A percentile compares a stretch with the other conserved stretches of the same genome.
These are phyloP conservation scores for Colletotrichum chlorophyti DNA, from an alignment of 2,329 filamentous ascomycete species.

Conservation along the genomic window DNA sequence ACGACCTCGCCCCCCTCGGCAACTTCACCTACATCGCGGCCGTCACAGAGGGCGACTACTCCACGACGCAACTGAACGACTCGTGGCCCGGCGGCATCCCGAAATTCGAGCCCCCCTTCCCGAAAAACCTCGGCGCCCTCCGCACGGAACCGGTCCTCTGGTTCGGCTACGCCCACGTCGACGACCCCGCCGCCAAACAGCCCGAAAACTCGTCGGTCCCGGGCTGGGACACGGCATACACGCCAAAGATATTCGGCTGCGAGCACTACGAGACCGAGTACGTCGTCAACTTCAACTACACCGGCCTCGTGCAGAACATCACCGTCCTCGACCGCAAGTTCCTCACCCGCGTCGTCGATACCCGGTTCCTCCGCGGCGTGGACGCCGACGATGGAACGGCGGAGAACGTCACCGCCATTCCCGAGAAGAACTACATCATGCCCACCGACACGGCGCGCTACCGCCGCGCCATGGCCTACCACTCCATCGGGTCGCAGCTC, in stretches of 20 bases:
- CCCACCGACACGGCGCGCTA: conserved; percentile 34
- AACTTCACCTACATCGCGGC: conserved; percentile 40
- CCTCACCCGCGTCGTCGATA: conserved; percentile 37
- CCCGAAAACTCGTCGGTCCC: conserved; percentile 31
- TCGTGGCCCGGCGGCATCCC: conserved; percentile 36
- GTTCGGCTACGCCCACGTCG: conserved; percentile 40
- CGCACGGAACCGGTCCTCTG: conserved; percentile 43
- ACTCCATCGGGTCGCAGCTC: conserved; percentile 38
- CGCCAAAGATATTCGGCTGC: conserved; percentile 42
- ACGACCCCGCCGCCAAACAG: conserved; percentile 29
- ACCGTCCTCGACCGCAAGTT: conserved; percentile 31
- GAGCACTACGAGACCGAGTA: conserved; percentile 43
- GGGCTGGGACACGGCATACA: conserved; percentile 37
- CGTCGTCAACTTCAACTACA: conserved; percentile 37
- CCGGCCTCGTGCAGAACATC: conserved; percentile 34
- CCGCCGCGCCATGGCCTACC: conserved; percentile 39
- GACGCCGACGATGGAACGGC: conserved; percentile 39
- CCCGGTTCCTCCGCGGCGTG: conserved; percentile 31
- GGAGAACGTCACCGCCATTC: conserved; percentile 39
- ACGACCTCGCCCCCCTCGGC: conserved; percentile 36
- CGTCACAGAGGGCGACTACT: conserved; percentile 38
- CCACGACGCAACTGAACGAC: conserved; percentile 32
- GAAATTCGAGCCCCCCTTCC: conserved; percentile 30
- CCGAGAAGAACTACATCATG: conserved; percentile 36
- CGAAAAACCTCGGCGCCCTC: conserved; percentile 39